These are phyloP conservation scores for Hemisphaericaspora xylofermentans DNA, from an alignment of 1,139 yeast genomes.

Conservation along the genomic window DNA sequence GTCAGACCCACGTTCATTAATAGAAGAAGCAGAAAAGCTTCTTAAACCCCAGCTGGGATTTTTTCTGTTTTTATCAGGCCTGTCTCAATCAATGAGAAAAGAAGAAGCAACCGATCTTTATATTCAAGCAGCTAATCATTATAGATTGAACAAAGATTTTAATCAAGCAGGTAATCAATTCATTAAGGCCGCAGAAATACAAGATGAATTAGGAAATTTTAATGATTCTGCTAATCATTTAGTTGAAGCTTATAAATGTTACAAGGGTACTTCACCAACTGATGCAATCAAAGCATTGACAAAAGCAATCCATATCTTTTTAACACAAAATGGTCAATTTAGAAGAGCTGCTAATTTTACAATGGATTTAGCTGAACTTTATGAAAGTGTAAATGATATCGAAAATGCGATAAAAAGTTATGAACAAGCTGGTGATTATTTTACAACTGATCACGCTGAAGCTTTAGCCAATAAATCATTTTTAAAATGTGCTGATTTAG, in stretches of 20 bases:
- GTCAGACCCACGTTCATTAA: constrained; percentile 43
- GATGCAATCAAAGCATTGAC: constrained; percentile 79
- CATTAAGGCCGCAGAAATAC: constrained; percentile 81
- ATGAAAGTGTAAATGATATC: constrained; percentile 69
- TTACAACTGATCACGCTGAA: constrained; percentile 88
- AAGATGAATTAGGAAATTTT: constrained; percentile 68
- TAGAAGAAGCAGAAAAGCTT: constrained; percentile 46
- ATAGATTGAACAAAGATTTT: constrained; percentile 71
- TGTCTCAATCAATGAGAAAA: constrained; percentile 60
- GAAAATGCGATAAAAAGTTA: constrained; percentile 73
- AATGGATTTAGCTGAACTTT: constrained; percentile 83
- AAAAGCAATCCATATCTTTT: constrained; percentile 76
- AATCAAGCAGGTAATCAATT: constrained; percentile 79
- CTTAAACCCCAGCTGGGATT: constrained; percentile 70
- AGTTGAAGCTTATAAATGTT: constrained; percentile 90
- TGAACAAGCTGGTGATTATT: constrained; percentile 96
- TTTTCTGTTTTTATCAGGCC: constrained; percentile 69
- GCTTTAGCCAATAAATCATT: constrained; percentile 88
- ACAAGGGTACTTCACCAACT: constrained; percentile 65
- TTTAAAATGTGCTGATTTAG: constrained; percentile 85
- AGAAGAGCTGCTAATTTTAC: constrained; percentile 95
- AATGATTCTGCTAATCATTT: constrained; percentile 92
- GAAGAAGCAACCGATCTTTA: constrained; percentile 94
- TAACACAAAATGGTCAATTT: constrained; percentile 86
- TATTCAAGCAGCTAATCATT: constrained; percentile 87